Evolutionary conservation across 225 moss, liverwort and hornwort species (phyloP).

Genomic region (Pleurozium schreberi): DNA sequence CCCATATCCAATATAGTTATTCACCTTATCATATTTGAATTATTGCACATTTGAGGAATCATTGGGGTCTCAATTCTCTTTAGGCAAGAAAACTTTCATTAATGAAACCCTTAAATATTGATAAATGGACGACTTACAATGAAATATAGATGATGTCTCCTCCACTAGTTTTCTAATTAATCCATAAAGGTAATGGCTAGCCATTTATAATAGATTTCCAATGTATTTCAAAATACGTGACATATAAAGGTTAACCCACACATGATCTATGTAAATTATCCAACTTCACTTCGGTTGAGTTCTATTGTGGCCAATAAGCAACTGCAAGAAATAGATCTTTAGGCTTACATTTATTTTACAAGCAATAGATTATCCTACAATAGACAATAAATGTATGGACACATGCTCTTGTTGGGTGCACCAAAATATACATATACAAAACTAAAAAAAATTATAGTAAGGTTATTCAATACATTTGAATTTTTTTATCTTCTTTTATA

Average conservation of each 20-base stretch:
- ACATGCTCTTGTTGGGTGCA: accelerated
- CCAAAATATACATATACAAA: neutral
- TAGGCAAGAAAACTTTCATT: accelerated
- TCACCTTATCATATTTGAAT: neutral
- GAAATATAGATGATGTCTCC: neutral
- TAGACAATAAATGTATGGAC: neutral
- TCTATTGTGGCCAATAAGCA: neutral
- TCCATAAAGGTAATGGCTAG: neutral
- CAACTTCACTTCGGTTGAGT: accelerated
- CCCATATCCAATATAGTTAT: neutral
- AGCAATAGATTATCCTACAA: neutral
- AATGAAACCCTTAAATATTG: neutral
- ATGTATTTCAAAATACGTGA: neutral
- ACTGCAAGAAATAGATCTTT: neutral
- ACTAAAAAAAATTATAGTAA: neutral
- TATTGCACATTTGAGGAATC: neutral
- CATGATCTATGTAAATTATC: neutral
- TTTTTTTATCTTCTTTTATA: neutral
- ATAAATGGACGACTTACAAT: neutral
- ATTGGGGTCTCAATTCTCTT: neutral
- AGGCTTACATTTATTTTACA: no score
- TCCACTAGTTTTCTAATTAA: neutral
- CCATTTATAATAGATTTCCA: accelerated
- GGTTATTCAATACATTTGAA: neutral
- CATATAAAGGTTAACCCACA: no score